Evolutionary conservation across 768 basidiomycete species (phyloP).

Genomic region (Melanogaster broomeanus): DNA sequence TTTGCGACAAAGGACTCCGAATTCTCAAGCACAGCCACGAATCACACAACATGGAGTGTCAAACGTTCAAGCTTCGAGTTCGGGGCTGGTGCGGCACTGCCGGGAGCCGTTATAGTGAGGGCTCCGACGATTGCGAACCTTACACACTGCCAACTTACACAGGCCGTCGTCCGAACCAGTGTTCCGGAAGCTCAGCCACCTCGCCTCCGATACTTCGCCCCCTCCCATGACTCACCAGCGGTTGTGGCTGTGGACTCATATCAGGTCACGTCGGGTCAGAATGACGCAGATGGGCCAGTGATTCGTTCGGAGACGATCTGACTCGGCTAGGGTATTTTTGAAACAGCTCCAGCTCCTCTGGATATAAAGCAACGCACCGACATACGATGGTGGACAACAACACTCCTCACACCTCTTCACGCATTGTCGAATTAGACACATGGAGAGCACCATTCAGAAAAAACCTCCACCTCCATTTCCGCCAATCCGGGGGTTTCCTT

Average conservation of each 20-base stretch:
- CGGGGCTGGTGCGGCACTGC: no score
- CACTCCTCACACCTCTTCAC: background rate
- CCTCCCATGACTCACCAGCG: background rate
- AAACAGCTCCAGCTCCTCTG: background rate
- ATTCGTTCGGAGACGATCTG: background rate
- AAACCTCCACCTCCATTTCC: slow-evolving; percentile 10
- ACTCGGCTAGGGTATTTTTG: slow-evolving; percentile 3
- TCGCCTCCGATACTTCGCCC: no score
- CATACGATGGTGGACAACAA: background rate
- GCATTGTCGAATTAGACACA: background rate
- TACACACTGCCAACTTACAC: no score
- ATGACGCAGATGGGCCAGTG: background rate
- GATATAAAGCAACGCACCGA: slow-evolving; percentile 14
- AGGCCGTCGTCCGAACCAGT: no score
- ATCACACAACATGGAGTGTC: no score
- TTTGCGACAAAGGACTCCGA: background rate
- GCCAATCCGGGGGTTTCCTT: no score
- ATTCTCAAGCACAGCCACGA: no score
- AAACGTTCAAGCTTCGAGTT: no score
- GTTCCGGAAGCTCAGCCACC: no score
- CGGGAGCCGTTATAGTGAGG: no score
- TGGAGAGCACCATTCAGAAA: slow-evolving; percentile 19
- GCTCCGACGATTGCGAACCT: no score
- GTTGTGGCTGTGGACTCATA: slow-evolving; percentile 12
- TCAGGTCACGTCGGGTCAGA: slow-evolving; percentile 6